A percentile compares a stretch with the other conserved stretches of the same genome.
Evolutionary conservation across 805 yeast species (phyloP).

Genomic region (Saturnispora gosingensis): DNA sequence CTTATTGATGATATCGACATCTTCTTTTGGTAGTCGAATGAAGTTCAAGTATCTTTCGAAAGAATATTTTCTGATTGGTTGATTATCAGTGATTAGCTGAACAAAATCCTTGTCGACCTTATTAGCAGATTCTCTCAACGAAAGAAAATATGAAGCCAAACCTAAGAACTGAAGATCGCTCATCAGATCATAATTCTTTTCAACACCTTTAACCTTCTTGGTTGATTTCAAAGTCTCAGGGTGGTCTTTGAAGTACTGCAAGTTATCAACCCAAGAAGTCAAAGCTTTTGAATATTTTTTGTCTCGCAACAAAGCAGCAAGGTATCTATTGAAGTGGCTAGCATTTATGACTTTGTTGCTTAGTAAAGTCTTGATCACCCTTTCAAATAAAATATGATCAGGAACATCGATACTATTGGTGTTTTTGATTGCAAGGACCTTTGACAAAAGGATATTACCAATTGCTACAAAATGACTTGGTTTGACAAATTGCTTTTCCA

Average conservation of each 20-base stretch:
- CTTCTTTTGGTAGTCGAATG: conserved; percentile 7
- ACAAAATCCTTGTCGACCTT: conserved; percentile 18
- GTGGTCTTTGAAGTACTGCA: conserved; percentile 19
- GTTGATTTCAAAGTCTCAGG: conserved; percentile 11
- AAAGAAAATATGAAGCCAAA: conserved; percentile 14
- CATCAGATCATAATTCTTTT: conserved; percentile 1
- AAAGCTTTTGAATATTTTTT: conserved; percentile 21
- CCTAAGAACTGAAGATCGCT: conserved; percentile 13
- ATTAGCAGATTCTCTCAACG: conserved; percentile 13
- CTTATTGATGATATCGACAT: conserved; percentile 3
- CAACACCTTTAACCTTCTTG: neutral
- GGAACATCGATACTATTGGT: conserved; percentile 13
- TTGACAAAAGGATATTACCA: conserved; percentile 8
- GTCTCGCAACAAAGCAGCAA: conserved; percentile 18
- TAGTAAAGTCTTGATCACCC: conserved; percentile 15
- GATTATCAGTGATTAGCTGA: conserved; percentile 11
- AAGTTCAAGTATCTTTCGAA: neutral
- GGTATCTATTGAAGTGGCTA: conserved; percentile 22
- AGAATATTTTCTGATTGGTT: neutral
- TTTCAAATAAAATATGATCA: conserved; percentile 18
- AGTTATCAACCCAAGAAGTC: conserved; percentile 22
- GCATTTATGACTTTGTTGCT: conserved; percentile 17
- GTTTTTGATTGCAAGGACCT: conserved; percentile 7
- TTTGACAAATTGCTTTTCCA: neutral
- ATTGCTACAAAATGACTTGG: neutral